phyloP scores from a whole-genome alignment of 805 yeast species.

The Lipomyces orientalis region DNA sequence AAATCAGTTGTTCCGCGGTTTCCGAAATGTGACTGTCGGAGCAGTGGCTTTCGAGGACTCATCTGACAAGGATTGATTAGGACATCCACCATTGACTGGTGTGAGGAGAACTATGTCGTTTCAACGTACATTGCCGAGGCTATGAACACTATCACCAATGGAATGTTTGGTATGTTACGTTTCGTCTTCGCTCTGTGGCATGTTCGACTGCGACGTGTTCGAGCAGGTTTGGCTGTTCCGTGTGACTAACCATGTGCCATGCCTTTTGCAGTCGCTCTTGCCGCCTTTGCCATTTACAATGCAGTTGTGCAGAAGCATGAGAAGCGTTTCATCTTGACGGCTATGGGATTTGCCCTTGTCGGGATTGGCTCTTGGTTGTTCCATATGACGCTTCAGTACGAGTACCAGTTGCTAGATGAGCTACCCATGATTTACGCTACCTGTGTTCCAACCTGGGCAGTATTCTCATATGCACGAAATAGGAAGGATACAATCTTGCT shows the following conservation, averaged over 20 bases:
- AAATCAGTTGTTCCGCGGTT: background rate
- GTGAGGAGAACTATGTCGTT: constrained; percentile 95
- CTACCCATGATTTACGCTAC: constrained; percentile 98
- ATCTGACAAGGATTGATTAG: constrained; percentile 28
- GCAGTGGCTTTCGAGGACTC: background rate
- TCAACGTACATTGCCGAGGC: constrained; percentile 87
- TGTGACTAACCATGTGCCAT: constrained; percentile 6
- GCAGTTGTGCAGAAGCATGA: constrained; percentile 69
- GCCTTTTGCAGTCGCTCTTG: constrained; percentile 51
- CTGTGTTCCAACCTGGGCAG: constrained; percentile 89
- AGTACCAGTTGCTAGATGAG: constrained; percentile 90
- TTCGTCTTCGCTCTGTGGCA: background rate
- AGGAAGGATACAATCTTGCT: constrained; percentile 50
- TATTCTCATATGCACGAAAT: constrained; percentile 64
- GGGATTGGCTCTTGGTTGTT: constrained; percentile 95
- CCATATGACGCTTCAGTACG: constrained; percentile 92
- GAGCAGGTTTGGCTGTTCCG: background rate
- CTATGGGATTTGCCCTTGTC: constrained; percentile 82
- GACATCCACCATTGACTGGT: constrained; percentile 98
- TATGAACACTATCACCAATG: constrained; percentile 82
- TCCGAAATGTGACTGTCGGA: background rate
- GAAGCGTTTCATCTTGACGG: constrained; percentile 68
- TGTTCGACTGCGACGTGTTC: background rate
- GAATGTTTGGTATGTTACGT: constrained; percentile 49
- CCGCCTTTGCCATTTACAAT: constrained; percentile 66